Evolutionary conservation across 768 basidiomycete genomes (phyloP).

Genomic region (Suillus cothurnatus): DNA sequence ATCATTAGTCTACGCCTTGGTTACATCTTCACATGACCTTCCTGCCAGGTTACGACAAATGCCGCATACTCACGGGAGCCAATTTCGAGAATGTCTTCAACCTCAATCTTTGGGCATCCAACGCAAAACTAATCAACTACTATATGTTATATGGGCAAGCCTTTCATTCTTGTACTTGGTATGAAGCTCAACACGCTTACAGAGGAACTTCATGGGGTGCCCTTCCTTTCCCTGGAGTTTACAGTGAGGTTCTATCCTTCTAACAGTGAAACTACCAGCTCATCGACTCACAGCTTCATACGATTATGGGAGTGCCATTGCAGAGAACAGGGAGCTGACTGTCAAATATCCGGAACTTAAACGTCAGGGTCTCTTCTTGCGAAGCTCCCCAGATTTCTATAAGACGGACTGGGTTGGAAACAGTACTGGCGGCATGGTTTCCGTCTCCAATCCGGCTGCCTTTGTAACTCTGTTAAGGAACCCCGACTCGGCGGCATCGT

Average conservation of each 20-base stretch:
- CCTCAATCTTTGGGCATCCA: conserved; percentile 74
- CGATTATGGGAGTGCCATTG: conserved; percentile 76
- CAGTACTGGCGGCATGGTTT: conserved; percentile 50
- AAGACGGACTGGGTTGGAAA: conserved; percentile 79
- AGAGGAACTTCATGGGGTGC: conserved; percentile 89
- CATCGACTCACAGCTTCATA: conserved; percentile 51
- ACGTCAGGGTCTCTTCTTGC: conserved; percentile 74
- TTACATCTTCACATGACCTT: conserved; percentile 7
- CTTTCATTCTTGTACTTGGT: background rate
- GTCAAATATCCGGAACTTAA: conserved; percentile 79
- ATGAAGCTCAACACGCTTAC: conserved; percentile 9
- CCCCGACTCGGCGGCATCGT: conserved; percentile 63
- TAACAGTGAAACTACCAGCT: conserved; percentile 3
- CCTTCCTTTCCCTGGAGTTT: conserved; percentile 76
- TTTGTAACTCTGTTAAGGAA: conserved; percentile 69
- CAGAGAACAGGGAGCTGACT: conserved; percentile 67
- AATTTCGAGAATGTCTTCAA: conserved; percentile 83
- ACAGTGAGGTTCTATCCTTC: conserved; percentile 39
- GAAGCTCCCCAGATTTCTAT: conserved; percentile 76
- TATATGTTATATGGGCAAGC: conserved; percentile 83
- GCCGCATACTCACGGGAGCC: conserved; percentile 66
- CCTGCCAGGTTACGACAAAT: conserved; percentile 58
- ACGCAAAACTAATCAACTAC: conserved; percentile 80
- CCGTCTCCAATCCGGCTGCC: conserved; percentile 44
- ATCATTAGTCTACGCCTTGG: background rate